Evolutionary conservation across 495 filamentous ascomycete genomes (phyloP).

Genomic region (Penicillium verhagenii): DNA sequence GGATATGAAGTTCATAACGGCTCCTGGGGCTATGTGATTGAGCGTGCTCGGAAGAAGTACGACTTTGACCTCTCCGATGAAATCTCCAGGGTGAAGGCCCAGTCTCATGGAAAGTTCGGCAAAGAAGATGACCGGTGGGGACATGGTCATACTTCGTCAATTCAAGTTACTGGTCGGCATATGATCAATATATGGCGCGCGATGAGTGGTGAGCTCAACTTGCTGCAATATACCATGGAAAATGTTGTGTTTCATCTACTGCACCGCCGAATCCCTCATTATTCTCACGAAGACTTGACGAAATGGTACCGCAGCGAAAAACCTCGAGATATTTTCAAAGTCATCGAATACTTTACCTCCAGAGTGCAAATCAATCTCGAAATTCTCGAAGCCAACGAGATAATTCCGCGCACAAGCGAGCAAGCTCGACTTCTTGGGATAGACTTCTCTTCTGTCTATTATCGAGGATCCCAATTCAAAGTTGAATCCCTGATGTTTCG

Average conservation of each 20-base stretch:
- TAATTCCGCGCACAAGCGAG: constrained; percentile 87
- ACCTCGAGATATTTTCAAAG: constrained; percentile 66
- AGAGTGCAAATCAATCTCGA: constrained; percentile 83
- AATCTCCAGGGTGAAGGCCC: constrained; percentile 80
- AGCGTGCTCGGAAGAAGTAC: constrained; percentile 80
- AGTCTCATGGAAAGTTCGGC: constrained; percentile 77
- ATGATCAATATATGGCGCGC: constrained; percentile 98
- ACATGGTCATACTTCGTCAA: constrained; percentile 83
- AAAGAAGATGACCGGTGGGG: constrained; percentile 89
- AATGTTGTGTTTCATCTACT: constrained; percentile 93
- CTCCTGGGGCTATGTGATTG: constrained; percentile 95
- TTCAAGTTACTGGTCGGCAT: constrained; percentile 86
- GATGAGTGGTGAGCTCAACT: constrained; percentile 80
- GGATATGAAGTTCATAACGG: constrained; percentile 92
- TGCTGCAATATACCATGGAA: constrained; percentile 94
- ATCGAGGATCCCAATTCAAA: constrained; percentile 93
- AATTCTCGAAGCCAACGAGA: constrained; percentile 86
- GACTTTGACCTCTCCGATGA: constrained; percentile 89
- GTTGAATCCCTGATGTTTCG: constrained; percentile 98
- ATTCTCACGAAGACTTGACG: constrained; percentile 73
- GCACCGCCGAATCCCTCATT: constrained; percentile 89
- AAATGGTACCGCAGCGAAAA: constrained; percentile 71
- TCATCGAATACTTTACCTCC: constrained; percentile 74
- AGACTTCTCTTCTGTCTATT: constrained; percentile 94
- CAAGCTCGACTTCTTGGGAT: constrained; percentile 91